Percentiles rank a stretch among this genome's conserved stretches.
Conservation (phyloP, 1,139 yeast species). For the Saccharomyces pastorianus region DNA sequence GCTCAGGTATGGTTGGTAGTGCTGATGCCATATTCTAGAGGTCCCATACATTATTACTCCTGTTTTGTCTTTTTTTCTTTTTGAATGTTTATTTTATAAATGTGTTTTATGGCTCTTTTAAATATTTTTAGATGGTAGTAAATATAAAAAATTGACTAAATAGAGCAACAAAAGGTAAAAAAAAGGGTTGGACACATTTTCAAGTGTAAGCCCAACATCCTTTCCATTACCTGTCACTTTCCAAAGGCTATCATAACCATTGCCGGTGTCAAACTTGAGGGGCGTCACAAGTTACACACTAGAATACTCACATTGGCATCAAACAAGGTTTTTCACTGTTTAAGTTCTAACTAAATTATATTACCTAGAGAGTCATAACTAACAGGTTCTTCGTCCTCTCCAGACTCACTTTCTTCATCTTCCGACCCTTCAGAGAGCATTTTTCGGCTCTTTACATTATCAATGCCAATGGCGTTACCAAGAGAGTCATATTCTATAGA, state of each 20-base stretch:
- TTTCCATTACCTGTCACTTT: no score
- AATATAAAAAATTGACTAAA: no score
- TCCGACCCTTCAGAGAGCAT: slow-evolving; percentile 15
- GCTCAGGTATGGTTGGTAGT: slow-evolving; percentile 1
- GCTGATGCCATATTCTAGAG: neutral
- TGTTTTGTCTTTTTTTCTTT: neutral
- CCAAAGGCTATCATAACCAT: no score
- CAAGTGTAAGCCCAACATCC: no score
- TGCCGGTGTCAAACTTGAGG: no score
- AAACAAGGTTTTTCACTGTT: no score
- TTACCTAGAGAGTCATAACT: slow-evolving; percentile 25
- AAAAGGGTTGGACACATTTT: no score
- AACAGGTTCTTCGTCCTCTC: slow-evolving; percentile 4
- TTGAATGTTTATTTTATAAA: no score
- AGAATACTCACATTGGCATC: neutral
- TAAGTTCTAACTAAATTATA: slow-evolving; percentile 6
- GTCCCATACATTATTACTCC: neutral
- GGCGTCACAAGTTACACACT: neutral
- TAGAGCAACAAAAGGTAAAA: no score
- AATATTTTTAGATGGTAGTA: no score
- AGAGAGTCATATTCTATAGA: slow-evolving; percentile 24
- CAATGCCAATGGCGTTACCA: slow-evolving; percentile 17
- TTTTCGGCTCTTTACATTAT: slow-evolving; percentile 23
- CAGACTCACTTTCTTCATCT: slow-evolving; percentile 10
- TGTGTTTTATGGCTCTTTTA: no score